Base-by-base conservation (phyloP, 768 basidiomycete species). In the Fistulinella prunicolor region DNA sequence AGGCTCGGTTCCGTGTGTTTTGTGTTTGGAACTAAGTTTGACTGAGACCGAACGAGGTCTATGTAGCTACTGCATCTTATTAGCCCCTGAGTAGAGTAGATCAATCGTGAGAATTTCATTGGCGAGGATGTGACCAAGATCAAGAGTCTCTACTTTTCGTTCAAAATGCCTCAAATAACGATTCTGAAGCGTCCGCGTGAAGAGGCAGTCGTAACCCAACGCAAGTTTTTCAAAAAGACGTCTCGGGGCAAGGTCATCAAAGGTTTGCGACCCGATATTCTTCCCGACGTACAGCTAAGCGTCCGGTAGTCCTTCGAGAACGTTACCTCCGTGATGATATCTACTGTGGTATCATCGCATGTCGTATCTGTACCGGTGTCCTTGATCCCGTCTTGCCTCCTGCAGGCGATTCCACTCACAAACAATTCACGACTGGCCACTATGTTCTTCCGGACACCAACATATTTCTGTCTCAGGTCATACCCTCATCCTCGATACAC, bases 141-240 rank as follows among this genome's bases (percentile, higher is more conserved):
- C n/a, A n/a, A n/a, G n/a, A n/a, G n/a, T n/a, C 7, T 14, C 13
- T 4, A 9, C 30, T 9, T 3, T 14, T 10, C n/a, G 26, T 3
- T 38, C 38, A 10, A 43, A 14, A 80, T 80, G 78, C 67, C 68
- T 29, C 69, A 82, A 47, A 91, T 93, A 29, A 82, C 81, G 4
- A 84, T 92, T 32, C 71, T 82, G 19, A 92, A 89, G 56, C 75
- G 89, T 45, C 77, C 85, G 14, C 73, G 75, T 36, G 74, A 80
- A 5, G 90, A 92, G 62, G 86, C 84, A 1, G 78, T 80, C 12
- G 63, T 87, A 3, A 88, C 89, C 0, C 91, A 91, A 58, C 84
- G 88, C 51, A 95, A 92, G 64, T 98, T 94, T 69, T 89, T 94
- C 76, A 95, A 91, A 69, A 98, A 98, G 70, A 97, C 96, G 0